Evolutionary conservation across 768 basidiomycete species (phyloP).

Genomic region (Boletus barrowsii): DNA sequence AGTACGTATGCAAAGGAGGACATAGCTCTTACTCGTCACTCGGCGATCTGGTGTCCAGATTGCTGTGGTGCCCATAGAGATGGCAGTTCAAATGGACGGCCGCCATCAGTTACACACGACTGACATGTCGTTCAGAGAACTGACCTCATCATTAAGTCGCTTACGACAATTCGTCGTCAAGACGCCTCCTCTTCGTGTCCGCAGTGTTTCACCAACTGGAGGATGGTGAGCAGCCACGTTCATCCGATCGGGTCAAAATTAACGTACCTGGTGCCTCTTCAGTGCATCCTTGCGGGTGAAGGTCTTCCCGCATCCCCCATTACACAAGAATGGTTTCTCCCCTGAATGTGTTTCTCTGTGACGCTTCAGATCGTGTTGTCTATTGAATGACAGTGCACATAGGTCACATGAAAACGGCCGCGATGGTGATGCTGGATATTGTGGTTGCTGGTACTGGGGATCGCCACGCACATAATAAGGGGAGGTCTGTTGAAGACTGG

Average conservation of each 20-base stretch:
- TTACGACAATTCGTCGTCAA: constrained; percentile 22
- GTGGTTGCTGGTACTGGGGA: constrained; percentile 29
- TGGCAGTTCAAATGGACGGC: constrained; percentile 19
- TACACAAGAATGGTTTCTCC: constrained; percentile 81
- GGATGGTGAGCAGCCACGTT: constrained; percentile 14
- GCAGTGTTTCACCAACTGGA: constrained; percentile 73
- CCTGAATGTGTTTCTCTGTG: constrained; percentile 84
- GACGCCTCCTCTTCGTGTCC: constrained; percentile 59
- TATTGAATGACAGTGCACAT: constrained; percentile 80
- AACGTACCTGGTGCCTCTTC: constrained; percentile 76
- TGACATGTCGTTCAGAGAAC: constrained; percentile 12
- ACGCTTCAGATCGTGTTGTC: constrained; percentile 81
- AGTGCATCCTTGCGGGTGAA: constrained; percentile 85
- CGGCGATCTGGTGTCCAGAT: constrained; percentile 20
- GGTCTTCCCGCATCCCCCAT: constrained; percentile 82
- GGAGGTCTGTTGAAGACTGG: constrained; percentile 21
- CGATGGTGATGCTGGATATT: constrained; percentile 56
- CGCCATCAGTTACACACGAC: constrained; percentile 19
- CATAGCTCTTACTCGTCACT: constrained; percentile 17
- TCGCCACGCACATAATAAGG: constrained; percentile 37
- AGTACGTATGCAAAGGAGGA: constrained; percentile 26
- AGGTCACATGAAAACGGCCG: constrained; percentile 68
- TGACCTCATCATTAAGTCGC: constrained; percentile 11
- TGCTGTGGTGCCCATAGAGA: constrained; percentile 24
- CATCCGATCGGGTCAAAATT: not conserved